These are phyloP conservation scores for Rubus parviflorus DNA, from an alignment of 306 rosid genomes.

Conservation along the genomic window DNA sequence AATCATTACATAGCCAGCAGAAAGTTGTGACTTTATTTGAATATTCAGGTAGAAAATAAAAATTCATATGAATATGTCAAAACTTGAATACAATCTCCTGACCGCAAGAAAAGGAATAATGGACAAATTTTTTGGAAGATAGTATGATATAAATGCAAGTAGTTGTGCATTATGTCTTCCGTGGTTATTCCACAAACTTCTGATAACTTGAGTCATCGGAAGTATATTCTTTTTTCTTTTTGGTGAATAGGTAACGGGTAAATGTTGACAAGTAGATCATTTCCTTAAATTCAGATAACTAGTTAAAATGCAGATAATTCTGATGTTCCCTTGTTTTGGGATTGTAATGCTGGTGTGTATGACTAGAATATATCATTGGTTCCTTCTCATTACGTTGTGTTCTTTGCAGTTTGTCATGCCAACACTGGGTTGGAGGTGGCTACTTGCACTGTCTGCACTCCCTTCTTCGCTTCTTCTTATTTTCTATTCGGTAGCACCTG, in stretches of 20 bases:
- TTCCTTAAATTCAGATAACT: background rate
- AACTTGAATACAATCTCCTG: background rate
- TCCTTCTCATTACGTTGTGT: constrained; percentile 30
- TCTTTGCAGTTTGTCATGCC: constrained; percentile 87
- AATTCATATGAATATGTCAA: background rate
- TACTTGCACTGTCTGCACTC: constrained; percentile 78
- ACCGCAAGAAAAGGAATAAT: background rate
- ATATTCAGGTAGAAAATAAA: background rate
- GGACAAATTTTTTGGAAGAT: background rate
- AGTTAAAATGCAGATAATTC: background rate
- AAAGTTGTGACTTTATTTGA: background rate
- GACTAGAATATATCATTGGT: background rate
- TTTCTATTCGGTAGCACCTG: constrained; percentile 76
- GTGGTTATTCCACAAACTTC: background rate
- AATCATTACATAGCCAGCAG: background rate
- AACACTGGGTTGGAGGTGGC: constrained; percentile 95
- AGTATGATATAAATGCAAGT: background rate
- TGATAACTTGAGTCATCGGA: background rate
- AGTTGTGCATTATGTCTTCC: background rate
- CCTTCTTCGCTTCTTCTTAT: constrained; percentile 84
- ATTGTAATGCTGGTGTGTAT: background rate
- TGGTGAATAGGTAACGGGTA: background rate
- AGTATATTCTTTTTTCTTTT: background rate
- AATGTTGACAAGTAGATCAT: background rate
- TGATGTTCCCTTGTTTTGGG: background rate